phyloP scores from a whole-genome alignment of 75 land plant genomes.

The Pseudotsuga menziesii region DNA sequence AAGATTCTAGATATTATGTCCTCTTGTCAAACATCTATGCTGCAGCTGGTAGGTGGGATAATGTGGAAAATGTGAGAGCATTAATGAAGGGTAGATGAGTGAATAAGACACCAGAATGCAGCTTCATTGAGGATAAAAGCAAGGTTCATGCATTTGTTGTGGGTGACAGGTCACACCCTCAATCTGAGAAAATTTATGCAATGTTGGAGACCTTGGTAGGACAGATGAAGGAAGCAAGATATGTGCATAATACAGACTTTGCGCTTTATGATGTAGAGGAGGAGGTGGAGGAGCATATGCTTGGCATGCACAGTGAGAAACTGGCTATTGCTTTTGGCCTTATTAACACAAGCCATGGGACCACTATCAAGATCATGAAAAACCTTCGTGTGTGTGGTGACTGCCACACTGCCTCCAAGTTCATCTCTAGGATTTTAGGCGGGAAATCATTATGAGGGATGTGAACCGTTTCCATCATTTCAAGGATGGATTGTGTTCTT shows the following conservation, averaged over 20 bases:
- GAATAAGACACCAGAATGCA: constrained; percentile 8
- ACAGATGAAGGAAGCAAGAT: constrained; percentile 6
- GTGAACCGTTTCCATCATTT: constrained; percentile 10
- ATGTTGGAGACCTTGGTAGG: constrained; percentile 2
- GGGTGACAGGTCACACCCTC: constrained; percentile 13
- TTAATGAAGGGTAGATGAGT: not conserved
- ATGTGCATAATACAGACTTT: not conserved
- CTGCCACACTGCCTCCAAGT: constrained; percentile 11
- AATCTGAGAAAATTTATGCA: constrained; percentile 1
- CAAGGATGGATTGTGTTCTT: constrained; percentile 12
- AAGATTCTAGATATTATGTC: constrained; percentile 9
- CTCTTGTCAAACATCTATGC: constrained; percentile 21
- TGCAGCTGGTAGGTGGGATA: constrained; percentile 9
- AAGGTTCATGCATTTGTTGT: constrained; percentile 11
- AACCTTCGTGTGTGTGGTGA: constrained; percentile 13
- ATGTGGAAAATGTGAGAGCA: constrained; percentile 9
- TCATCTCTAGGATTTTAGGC: constrained; percentile 12
- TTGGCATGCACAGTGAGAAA: constrained; percentile 14
- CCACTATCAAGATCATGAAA: constrained; percentile 8
- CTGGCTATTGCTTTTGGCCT: constrained; percentile 16
- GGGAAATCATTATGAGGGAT: constrained; percentile 12
- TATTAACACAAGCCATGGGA: constrained; percentile 7
- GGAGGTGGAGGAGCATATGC: constrained; percentile 1
- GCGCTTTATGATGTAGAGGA: constrained; percentile 2
- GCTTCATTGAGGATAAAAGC: constrained; percentile 8